Evolutionary conservation across 345 rosid species (phyloP).

Genomic region (Durio zibethinus): DNA sequence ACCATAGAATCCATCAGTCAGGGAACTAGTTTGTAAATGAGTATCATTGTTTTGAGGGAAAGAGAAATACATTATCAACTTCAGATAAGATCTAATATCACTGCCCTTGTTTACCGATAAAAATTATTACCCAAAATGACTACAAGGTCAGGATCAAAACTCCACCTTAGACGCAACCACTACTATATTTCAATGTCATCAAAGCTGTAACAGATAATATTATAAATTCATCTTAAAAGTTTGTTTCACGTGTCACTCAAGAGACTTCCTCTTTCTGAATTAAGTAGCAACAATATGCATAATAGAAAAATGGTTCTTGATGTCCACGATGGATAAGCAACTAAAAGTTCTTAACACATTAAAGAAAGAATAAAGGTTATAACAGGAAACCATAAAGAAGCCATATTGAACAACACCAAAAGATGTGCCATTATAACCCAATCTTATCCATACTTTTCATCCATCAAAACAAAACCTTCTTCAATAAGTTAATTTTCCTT

Average conservation of each 20-base stretch:
- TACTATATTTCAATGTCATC: neutral
- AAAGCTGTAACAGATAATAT: neutral
- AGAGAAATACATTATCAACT: neutral
- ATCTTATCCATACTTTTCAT: neutral
- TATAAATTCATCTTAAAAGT: constrained; percentile 4
- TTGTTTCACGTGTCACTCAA: neutral
- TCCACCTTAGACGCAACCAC: neutral
- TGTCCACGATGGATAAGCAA: neutral
- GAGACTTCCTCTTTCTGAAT: neutral
- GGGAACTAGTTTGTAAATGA: neutral
- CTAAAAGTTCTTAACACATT: neutral
- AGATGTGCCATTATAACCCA: neutral
- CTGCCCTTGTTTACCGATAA: neutral
- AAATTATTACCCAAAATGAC: neutral
- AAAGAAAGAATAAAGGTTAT: neutral
- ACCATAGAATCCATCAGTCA: constrained; percentile 21
- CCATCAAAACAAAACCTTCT: neutral
- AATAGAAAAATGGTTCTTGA: neutral
- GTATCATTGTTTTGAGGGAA: neutral
- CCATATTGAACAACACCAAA: neutral
- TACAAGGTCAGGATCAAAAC: neutral
- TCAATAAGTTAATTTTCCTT: neutral
- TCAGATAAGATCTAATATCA: neutral
- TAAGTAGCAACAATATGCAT: neutral
- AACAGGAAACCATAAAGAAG: neutral